Evolutionary conservation across 2,329 filamentous ascomycete species (phyloP).

Genomic region (Aspergillus persii): DNA sequence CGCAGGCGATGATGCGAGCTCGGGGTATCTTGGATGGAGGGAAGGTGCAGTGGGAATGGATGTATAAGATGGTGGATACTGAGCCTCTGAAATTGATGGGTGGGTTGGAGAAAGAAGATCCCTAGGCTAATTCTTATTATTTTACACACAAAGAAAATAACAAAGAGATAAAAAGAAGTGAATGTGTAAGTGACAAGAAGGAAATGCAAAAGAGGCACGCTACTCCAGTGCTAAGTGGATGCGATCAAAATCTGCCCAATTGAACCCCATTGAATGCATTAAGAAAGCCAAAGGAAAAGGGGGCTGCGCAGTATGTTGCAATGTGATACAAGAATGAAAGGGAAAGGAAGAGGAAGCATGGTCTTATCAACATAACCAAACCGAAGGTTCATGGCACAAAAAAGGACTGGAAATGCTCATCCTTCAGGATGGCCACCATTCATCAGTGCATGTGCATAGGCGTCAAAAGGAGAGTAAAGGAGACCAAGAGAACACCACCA

Average conservation of each 20-base stretch:
- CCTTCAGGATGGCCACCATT: background rate
- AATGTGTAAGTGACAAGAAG: slow-evolving; percentile 1
- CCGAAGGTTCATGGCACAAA: background rate
- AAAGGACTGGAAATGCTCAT: background rate
- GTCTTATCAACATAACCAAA: background rate
- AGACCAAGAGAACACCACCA: background rate
- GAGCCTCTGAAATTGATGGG: slow-evolving; percentile 33
- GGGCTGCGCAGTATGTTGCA: background rate
- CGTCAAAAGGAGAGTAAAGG: background rate
- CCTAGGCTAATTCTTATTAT: slow-evolving; percentile 23
- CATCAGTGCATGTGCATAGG: background rate
- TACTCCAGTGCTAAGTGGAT: slow-evolving; percentile 14
- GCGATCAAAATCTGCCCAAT: slow-evolving; percentile 5
- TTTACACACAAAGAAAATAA: slow-evolving; percentile 23
- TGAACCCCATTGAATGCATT: slow-evolving; percentile 8
- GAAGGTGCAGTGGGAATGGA: slow-evolving; percentile 39
- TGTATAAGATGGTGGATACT: slow-evolving; percentile 40
- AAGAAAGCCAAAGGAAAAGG: slow-evolving; percentile 6
- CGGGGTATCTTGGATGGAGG: slow-evolving; percentile 8
- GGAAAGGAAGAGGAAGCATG: background rate
- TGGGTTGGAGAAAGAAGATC: slow-evolving; percentile 16
- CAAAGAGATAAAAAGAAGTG: slow-evolving; percentile 3
- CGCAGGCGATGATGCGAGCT: slow-evolving; percentile 5
- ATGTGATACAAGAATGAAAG: slow-evolving; percentile 7
- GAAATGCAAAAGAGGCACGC: slow-evolving; percentile 14